Evolutionary conservation across 768 basidiomycete species (phyloP).

Genomic region (Krasilnikovozyma curviuscula): DNA sequence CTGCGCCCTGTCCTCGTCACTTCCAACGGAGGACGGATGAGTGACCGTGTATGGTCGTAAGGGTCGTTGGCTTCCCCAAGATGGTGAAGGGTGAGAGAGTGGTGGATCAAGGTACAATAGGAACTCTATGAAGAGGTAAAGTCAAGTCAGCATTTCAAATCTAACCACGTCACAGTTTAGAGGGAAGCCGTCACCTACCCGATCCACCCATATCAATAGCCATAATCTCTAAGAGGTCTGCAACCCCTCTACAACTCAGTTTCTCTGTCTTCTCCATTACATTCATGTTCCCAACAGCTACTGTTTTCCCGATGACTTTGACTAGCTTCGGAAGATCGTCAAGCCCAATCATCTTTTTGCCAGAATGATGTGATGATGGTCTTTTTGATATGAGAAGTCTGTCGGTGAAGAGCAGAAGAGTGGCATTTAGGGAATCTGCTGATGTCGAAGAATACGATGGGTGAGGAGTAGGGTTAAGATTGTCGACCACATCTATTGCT

Average conservation of each 20-base stretch:
- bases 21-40: slow-evolving; percentile 39
- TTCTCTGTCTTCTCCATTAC: slow-evolving; percentile 26
- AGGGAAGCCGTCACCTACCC: slow-evolving; percentile 33
- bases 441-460: neutral
- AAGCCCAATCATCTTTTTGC: slow-evolving; percentile 32
- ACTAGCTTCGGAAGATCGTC: slow-evolving; percentile 38
- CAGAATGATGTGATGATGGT: slow-evolving; percentile 26
- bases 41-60: slow-evolving; percentile 54
- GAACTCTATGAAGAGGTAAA: neutral
- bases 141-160: neutral
- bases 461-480: slow-evolving; percentile 24
- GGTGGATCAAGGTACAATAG: neutral
- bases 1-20: slow-evolving; percentile 49
- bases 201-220: slow-evolving; percentile 59
- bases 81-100: neutral
- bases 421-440: slow-evolving; percentile 48
- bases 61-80: slow-evolving; percentile 31
- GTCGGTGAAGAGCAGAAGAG: slow-evolving; percentile 84
- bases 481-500: slow-evolving; percentile 77
- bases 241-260: slow-evolving; percentile 62
- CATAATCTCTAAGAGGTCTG: slow-evolving; percentile 66
- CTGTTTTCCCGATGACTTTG: slow-evolving; percentile 22
- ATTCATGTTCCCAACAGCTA: neutral
- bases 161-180: neutral
- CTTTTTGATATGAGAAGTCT: slow-evolving; percentile 81